Evolutionary conservation across 495 filamentous ascomycete genomes (phyloP), one percentile per base, ranked within the genome.

Genomic region (Podospora sp.): DNA sequence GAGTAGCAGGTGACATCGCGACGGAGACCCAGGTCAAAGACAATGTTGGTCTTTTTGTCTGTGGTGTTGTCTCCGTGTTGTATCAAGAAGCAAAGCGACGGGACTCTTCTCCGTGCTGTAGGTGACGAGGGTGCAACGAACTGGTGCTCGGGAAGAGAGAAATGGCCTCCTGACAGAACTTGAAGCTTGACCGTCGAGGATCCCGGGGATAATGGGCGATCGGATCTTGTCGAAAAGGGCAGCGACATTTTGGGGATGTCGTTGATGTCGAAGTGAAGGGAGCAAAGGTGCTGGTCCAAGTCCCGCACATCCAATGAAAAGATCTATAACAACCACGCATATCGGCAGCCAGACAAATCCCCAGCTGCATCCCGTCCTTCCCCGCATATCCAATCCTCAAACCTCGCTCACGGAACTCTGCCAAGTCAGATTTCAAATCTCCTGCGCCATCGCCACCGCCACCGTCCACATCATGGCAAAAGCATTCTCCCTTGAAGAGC

Each of bases 1-100:
- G 74, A 66, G 61, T 83, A 82, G 16, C 68, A 50, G 6, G 71
- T 35, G 6, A 72, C 56, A 21, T 77, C 71, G 52, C 73, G 68
- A 25, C 78, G 73, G 21, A 82, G 65, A 0, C 80, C 80, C 0
- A 83, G 65, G 60, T 83, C 79, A 67, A 83, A 82, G 3, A 83
- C 66, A 6, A 83, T 72, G 16, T 71, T 66, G 2, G 76, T 78
- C 0, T 21, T 53, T 5, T 72, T 68, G 18, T 66, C 65, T 0
- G 61, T 49, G 9, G 25, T n/a, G 20, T 20, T 11, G n/a, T 36
- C 2, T 2, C 6, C 21, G 62, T 81, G 79, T 62, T 79, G 76
- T 2, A 83, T 73, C 16, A 83, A 68, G 61, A 83, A 83, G n/a
- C 65, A 66, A 5, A 74, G 61, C 12, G 72, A 74, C 8, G 72